A percentile compares a stretch with the other conserved stretches of the same genome.
These are phyloP conservation scores for Phyllosticta ampelicida DNA, from an alignment of 2,329 filamentous ascomycete species.

Conservation along the genomic window DNA sequence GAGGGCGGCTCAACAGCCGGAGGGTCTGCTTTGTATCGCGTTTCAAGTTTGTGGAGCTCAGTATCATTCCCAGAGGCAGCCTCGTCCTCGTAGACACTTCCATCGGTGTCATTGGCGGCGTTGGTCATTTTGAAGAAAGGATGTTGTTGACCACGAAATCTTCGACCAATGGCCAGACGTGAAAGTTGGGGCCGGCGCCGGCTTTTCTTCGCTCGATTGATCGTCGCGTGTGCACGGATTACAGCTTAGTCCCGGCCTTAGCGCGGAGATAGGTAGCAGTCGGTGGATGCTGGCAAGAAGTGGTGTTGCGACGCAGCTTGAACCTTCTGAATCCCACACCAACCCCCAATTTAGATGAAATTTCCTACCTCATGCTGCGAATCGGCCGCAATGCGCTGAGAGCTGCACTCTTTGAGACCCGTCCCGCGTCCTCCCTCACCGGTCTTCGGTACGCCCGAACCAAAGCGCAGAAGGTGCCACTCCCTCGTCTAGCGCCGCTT, in stretches of 20 bases:
- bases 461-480: neutral
- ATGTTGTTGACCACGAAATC: no score
- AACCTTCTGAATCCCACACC: neutral
- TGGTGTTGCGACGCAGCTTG: neutral
- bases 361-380: constrained; percentile 20
- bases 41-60: no score
- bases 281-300: neutral
- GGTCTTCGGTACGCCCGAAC: constrained; percentile 14
- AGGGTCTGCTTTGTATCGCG: neutral
- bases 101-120: neutral
- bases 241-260: neutral
- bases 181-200: neutral
- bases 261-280: neutral
- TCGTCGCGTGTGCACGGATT: neutral
- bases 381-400: constrained; percentile 22
- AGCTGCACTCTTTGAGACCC: constrained; percentile 9
- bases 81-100: neutral
- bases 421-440: neutral
- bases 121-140: neutral
- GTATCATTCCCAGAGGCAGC: neutral
- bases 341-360: neutral
- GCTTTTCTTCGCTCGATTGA: neutral
- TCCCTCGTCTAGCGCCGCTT: constrained; percentile 6
- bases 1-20: no score
- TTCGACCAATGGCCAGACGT: neutral